Evolutionary conservation across 192 early-diverging fungal species (phyloP).

Genomic region (Linnemannia exigua): DNA sequence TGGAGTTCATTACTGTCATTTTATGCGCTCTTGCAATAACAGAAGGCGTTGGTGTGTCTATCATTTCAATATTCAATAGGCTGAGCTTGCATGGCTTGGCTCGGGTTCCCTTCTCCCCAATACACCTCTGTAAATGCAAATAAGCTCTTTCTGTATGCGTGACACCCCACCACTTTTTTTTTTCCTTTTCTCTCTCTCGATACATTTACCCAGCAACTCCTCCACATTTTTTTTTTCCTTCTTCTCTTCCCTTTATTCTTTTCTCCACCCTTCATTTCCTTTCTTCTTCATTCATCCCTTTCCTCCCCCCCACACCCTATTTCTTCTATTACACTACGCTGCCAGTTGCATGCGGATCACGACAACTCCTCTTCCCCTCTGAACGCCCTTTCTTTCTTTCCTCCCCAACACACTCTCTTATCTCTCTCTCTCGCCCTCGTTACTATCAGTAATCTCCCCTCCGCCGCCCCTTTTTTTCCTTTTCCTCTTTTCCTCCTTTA

Average conservation of each 20-base stretch:
- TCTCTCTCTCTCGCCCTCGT: background rate
- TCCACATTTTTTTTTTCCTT: background rate
- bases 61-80: too few relatives aligned
- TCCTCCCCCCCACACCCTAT: background rate
- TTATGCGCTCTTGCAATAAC: background rate
- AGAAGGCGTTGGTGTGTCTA: background rate
- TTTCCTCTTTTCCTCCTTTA: background rate
- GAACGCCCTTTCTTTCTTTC: background rate
- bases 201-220: background rate
- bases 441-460: background rate
- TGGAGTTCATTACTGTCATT: background rate
- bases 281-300: background rate
- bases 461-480: background rate
- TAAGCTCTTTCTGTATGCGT: background rate
- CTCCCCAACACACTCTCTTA: background rate
- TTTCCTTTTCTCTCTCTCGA: background rate
- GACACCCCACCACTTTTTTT: slow-evolving; percentile 11
- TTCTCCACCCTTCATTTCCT: background rate
- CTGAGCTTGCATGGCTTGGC: too few relatives aligned
- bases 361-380: background rate
- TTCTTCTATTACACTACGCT: background rate
- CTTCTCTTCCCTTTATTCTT: background rate
- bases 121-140: background rate
- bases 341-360: slow-evolving; percentile 6
- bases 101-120: background rate